Evolutionary conservation across 179 eudicot species (phyloP).

Genomic region (Corrigiola litoralis): DNA sequence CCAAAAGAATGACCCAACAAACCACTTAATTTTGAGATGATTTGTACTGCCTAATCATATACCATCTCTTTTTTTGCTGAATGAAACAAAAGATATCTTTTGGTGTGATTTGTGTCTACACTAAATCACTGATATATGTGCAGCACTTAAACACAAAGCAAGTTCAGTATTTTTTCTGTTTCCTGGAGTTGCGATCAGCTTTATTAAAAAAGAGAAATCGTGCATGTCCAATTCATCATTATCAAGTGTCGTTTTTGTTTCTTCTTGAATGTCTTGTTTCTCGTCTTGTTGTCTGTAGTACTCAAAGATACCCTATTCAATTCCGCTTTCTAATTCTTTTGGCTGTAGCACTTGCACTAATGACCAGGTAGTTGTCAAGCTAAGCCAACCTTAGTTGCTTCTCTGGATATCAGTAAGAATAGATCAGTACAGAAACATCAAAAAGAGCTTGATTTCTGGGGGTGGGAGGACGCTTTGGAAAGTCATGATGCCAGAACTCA

Average conservation of each 20-base stretch:
- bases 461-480: slow-evolving; percentile 37
- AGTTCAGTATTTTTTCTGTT: slow-evolving; percentile 38
- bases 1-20: background rate
- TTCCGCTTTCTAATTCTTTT: background rate
- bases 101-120: background rate
- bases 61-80: no score
- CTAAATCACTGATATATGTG: slow-evolving; percentile 14
- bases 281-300: background rate
- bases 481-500: slow-evolving; percentile 31
- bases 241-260: slow-evolving; percentile 36
- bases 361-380: slow-evolving; percentile 42
- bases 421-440: slow-evolving; percentile 23
- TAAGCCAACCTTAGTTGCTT: slow-evolving; percentile 31
- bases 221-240: slow-evolving; percentile 36
- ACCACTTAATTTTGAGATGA: no score
- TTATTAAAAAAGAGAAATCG: slow-evolving; percentile 24
- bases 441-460: slow-evolving; percentile 25
- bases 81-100: no score
- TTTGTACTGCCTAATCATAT: no score
- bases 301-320: background rate
- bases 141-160: slow-evolving; percentile 36
- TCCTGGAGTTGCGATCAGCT: slow-evolving; percentile 32
- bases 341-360: slow-evolving; percentile 3
- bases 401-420: slow-evolving; percentile 24
- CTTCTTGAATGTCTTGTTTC: background rate